These are phyloP conservation scores for Xylaria venustula DNA, from an alignment of 495 filamentous ascomycete genomes.

Conservation along the genomic window DNA sequence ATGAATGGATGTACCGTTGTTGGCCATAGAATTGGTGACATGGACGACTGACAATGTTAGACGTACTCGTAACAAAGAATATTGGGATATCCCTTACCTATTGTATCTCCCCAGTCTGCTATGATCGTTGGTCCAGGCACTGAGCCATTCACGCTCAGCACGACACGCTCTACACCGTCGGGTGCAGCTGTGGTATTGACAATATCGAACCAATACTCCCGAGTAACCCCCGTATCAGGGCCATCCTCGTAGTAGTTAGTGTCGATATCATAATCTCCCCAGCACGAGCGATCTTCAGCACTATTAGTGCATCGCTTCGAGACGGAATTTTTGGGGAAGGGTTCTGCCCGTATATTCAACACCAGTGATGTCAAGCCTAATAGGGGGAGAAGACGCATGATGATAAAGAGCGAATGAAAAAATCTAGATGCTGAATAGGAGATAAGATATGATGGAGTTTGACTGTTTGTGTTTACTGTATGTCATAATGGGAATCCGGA, in stretches of 20 bases:
- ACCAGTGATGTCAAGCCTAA: background rate
- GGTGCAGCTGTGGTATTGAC: conserved; percentile 43
- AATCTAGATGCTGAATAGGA: background rate
- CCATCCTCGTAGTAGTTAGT: conserved; percentile 24
- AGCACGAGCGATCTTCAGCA: conserved; percentile 9
- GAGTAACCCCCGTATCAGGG: conserved; percentile 41
- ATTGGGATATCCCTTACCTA: conserved; percentile 10
- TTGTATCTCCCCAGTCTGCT: conserved; percentile 46
- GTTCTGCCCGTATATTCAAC: background rate
- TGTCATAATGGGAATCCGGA: background rate
- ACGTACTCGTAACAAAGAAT: background rate
- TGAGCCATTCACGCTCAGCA: conserved; percentile 43
- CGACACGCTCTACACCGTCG: conserved; percentile 43
- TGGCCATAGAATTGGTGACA: conserved; percentile 25
- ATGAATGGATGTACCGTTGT: conserved; percentile 50
- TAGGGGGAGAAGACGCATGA: background rate
- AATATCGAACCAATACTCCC: conserved; percentile 42
- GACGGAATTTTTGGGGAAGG: background rate
- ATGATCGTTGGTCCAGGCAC: conserved; percentile 42
- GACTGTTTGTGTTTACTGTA: background rate
- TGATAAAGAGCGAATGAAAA: background rate
- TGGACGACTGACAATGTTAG: conserved; percentile 19
- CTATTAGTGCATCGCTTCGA: conserved; percentile 6
- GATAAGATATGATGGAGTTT: background rate
- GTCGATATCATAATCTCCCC: conserved; percentile 20